Evolutionary conservation across 2,329 filamentous ascomycete genomes (phyloP).

Genomic region (Neofusicoccum sp.): DNA sequence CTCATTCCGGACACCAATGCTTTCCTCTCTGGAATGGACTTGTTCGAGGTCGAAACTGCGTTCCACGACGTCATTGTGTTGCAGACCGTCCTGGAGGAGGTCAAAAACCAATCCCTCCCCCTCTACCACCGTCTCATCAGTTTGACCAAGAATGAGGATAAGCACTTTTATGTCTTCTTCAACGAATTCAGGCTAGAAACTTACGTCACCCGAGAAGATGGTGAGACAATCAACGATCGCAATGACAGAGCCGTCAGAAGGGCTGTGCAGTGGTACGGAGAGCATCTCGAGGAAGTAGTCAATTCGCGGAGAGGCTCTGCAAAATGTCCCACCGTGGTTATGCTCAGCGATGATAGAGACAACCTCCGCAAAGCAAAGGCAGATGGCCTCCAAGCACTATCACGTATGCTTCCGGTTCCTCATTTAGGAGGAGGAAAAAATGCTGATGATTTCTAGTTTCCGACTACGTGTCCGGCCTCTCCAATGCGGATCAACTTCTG

Average conservation of each 20-base stretch:
- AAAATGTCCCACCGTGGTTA: slow-evolving; percentile 74
- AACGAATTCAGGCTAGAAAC: slow-evolving; percentile 97
- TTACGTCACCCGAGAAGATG: slow-evolving; percentile 68
- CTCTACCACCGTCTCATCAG: slow-evolving; percentile 91
- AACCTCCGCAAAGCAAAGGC: slow-evolving; percentile 78
- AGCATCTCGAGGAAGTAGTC: slow-evolving; percentile 68
- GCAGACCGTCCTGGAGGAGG: slow-evolving; percentile 93
- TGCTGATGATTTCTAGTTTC: slow-evolving; percentile 34
- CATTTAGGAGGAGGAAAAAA: background rate
- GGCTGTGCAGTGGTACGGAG: slow-evolving; percentile 85
- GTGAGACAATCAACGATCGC: slow-evolving; percentile 91
- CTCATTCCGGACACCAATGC: slow-evolving; percentile 95
- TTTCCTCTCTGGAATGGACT: slow-evolving; percentile 90
- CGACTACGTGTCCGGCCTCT: slow-evolving; percentile 80
- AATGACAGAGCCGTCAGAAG: slow-evolving; percentile 89
- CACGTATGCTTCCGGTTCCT: slow-evolving; percentile 35
- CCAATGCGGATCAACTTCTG: slow-evolving; percentile 79
- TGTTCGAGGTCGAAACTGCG: slow-evolving; percentile 87
- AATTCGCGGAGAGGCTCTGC: slow-evolving; percentile 48
- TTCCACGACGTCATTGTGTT: slow-evolving; percentile 97
- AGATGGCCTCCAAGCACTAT: slow-evolving; percentile 69
- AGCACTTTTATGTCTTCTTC: slow-evolving; percentile 98
- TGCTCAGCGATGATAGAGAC: slow-evolving; percentile 90
- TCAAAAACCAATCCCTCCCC: slow-evolving; percentile 88
- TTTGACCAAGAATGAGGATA: slow-evolving; percentile 91